Evolutionary conservation across 2,329 filamentous ascomycete species (phyloP).

Genomic region (Lecanicillium sp.): DNA sequence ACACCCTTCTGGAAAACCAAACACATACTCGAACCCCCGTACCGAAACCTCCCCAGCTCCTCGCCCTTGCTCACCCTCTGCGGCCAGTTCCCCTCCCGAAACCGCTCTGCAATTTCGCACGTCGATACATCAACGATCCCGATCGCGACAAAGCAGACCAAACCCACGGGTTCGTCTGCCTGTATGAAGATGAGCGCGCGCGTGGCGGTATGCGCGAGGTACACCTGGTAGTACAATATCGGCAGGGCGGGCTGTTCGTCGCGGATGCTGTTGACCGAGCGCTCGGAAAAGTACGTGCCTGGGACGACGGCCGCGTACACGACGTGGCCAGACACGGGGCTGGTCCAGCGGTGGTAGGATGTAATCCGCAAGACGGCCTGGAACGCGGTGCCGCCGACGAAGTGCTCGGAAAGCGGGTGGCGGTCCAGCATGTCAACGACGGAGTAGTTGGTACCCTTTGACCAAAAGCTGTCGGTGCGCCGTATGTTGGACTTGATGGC

Average conservation of each 20-base stretch:
- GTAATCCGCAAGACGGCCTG: constrained; percentile 59
- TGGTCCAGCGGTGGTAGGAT: constrained; percentile 63
- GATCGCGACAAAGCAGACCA: constrained; percentile 60
- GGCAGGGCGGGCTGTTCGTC: constrained; percentile 15
- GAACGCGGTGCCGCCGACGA: constrained; percentile 56
- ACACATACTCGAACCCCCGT: constrained; percentile 60
- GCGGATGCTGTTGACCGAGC: constrained; percentile 9
- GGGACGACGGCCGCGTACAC: constrained; percentile 46
- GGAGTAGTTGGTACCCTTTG: constrained; percentile 60
- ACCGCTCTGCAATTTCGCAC: constrained; percentile 44
- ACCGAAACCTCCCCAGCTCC: constrained; percentile 67
- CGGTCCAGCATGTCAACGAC: constrained; percentile 52
- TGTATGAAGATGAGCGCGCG: constrained; percentile 61
- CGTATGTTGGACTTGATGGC: constrained; percentile 41
- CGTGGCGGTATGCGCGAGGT: constrained; percentile 57
- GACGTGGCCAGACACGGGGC: constrained; percentile 53
- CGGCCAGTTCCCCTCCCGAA: neutral
- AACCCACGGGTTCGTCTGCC: constrained; percentile 57
- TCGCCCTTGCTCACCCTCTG: constrained; percentile 49
- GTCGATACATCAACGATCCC: constrained; percentile 68
- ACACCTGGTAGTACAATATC: constrained; percentile 45
- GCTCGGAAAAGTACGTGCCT: constrained; percentile 60
- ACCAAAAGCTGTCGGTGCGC: constrained; percentile 54
- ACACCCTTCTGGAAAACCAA: constrained; percentile 54
- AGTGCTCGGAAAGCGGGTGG: constrained; percentile 41